A percentile compares a stretch with the other conserved stretches of the same genome.
Conservation (phyloP, 2,329 filamentous ascomycete genomes). For the Xylariaceae sp. region DNA sequence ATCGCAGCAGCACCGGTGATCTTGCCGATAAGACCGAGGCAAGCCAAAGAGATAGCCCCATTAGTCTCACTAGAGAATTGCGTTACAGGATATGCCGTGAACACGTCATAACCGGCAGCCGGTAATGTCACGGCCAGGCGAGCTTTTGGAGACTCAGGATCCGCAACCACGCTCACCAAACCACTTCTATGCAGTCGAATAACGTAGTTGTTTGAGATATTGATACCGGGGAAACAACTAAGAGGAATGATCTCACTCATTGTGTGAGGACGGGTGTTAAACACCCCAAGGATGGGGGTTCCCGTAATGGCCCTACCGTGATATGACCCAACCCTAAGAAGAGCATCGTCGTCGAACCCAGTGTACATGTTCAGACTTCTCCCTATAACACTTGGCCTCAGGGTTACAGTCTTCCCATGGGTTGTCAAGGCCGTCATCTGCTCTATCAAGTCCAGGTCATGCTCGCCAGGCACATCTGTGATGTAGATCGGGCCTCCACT, state of each 20-base stretch:
- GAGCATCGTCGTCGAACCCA: conserved; percentile 65
- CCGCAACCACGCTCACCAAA: conserved; percentile 52
- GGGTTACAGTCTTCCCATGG: conserved; percentile 70
- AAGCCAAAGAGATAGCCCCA: conserved; percentile 53
- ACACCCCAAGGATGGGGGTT: conserved; percentile 74
- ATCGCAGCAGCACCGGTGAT: conserved; percentile 87
- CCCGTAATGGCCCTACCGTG: conserved; percentile 64
- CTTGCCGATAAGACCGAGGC: conserved; percentile 76
- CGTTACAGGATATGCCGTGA: conserved; percentile 67
- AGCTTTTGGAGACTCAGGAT: conserved; percentile 39
- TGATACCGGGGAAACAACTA: conserved; percentile 67
- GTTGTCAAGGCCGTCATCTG: conserved; percentile 77
- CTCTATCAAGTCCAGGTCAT: conserved; percentile 69
- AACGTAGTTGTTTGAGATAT: conserved; percentile 58
- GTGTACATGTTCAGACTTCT: conserved; percentile 71
- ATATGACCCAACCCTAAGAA: conserved; percentile 78
- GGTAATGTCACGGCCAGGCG: conserved; percentile 62
- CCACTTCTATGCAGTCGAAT: conserved; percentile 69
- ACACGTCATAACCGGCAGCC: conserved; percentile 71
- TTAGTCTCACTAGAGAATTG: conserved; percentile 47
- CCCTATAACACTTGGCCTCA: conserved; percentile 72
- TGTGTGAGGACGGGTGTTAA: conserved; percentile 67
- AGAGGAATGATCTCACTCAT: conserved; percentile 69
- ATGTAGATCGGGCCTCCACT: conserved; percentile 93
- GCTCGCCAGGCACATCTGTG: conserved; percentile 80